Base-by-base conservation (phyloP, 306 rosid genomes). In the Lotus japonicus region DNA sequence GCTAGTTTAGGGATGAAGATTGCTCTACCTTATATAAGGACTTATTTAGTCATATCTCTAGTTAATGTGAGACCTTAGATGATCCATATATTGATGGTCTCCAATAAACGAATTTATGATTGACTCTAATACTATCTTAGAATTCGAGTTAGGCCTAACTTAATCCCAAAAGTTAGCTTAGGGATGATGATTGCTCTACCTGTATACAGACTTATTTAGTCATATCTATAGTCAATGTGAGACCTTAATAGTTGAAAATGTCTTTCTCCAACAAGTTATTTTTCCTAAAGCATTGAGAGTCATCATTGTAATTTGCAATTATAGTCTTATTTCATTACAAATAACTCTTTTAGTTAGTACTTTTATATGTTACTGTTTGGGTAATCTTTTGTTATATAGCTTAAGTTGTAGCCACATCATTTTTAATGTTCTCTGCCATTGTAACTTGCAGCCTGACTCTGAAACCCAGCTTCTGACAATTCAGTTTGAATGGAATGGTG, bases 401-500 rank as follows among this genome's bases (percentile, higher is more conserved):
- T 76, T 68, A 54, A 53, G 68, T 9, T 49, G 55, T 46, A 35
- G 66, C 23, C 17, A 41, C 80, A 26, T 64, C 31, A 70, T 42
- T 71, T 43, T 38, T 58, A 69, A 77, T 43, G 36, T 11, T 69
- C 18, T 66, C 61, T 64, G 54, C 54, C 16, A 5, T 28, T 28
- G 44, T 62, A 59, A 73, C 50, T 78, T 83, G 90, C 94, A 94
- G 98, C 97, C 98, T 18, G 98, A 88, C 80, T 83, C 86, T 1
- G 96, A 94, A 82, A 85, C 96, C 74, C 98, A 94, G 82, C 83
- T 90, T 70, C 85, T 94, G 21, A 88, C 92, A 9, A 66, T 90
- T 85, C 98, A 94, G 80, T 94, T 94, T 71, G 94, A 90, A 78
- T 94, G 98, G 97, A 90, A 88, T 64, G 97, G 94, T 31, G 85